These are phyloP conservation scores for Strobilomyces confusus DNA, from an alignment of 768 basidiomycete species.

Conservation along the genomic window DNA sequence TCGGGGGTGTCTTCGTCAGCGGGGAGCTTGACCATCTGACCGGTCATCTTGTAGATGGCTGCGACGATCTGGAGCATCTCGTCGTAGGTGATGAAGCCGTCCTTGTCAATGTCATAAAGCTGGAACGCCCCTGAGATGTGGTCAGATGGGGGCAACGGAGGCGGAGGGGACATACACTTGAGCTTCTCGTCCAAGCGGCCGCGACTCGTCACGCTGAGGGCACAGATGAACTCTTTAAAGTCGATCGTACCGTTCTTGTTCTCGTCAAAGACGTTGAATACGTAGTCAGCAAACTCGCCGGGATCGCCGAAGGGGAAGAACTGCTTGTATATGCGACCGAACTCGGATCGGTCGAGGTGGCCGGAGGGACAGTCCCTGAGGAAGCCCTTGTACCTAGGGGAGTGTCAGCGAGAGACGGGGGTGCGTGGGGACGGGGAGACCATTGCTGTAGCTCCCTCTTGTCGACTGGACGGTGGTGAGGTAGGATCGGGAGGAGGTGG, in stretches of 20 bases:
- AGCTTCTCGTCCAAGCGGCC: slow-evolving; percentile 96
- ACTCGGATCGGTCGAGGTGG: slow-evolving; percentile 92
- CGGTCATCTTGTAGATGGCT: slow-evolving; percentile 99
- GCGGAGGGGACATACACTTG: slow-evolving; percentile 64
- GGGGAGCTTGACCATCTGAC: slow-evolving; percentile 98
- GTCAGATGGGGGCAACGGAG: slow-evolving; percentile 14
- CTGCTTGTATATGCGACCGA: slow-evolving; percentile 97
- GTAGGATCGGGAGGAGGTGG: slow-evolving; percentile 8
- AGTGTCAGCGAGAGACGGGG: slow-evolving; percentile 9
- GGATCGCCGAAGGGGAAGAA: slow-evolving; percentile 99
- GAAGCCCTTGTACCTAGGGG: slow-evolving; percentile 94
- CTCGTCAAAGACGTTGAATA: slow-evolving; percentile 96
- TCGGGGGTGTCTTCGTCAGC: slow-evolving; percentile 99
- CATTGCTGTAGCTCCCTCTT: slow-evolving; percentile 97
- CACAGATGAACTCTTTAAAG: slow-evolving; percentile 99
- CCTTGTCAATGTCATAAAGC: slow-evolving; percentile 97
- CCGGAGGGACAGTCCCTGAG: slow-evolving; percentile 98
- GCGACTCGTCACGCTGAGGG: slow-evolving; percentile 90
- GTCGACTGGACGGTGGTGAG: slow-evolving; percentile 59
- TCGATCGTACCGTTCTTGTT: slow-evolving; percentile 97
- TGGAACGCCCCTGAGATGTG: slow-evolving; percentile 90
- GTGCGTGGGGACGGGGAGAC: slow-evolving; percentile 36
- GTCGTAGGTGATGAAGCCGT: slow-evolving; percentile 96
- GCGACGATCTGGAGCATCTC: slow-evolving; percentile 99
- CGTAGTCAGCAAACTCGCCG: slow-evolving; percentile 93